These are phyloP conservation scores for Cyamopsis tetragonoloba DNA, from an alignment of 306 rosid genomes.

Conservation along the genomic window DNA sequence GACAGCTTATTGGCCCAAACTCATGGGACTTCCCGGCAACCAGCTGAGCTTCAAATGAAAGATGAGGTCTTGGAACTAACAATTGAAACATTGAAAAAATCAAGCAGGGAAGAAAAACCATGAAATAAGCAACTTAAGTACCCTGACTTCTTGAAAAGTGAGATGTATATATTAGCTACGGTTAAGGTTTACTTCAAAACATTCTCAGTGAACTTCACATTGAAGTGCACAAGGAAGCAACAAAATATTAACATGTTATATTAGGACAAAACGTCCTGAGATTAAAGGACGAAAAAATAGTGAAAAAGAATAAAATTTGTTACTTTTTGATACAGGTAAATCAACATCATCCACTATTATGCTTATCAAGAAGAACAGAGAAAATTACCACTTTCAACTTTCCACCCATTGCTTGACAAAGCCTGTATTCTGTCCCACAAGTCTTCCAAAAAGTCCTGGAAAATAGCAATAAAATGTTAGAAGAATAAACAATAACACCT, in stretches of 20 bases:
- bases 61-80: constrained; percentile 93
- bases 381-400: constrained; percentile 90
- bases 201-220: neutral
- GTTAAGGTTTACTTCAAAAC: neutral
- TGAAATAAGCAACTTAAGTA: neutral
- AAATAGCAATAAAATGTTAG: neutral
- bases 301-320: neutral
- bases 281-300: neutral
- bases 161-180: neutral
- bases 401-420: constrained; percentile 77
- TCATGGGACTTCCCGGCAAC: constrained; percentile 90
- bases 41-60: constrained; percentile 94
- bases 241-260: neutral
- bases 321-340: neutral
- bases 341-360: neutral
- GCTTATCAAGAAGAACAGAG: constrained; percentile 8
- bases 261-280: neutral
- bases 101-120: constrained; percentile 21
- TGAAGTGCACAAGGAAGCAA: neutral
- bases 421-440: constrained; percentile 76
- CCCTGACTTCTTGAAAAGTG: neutral
- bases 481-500: neutral
- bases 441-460: constrained; percentile 95
- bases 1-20: constrained; percentile 73
- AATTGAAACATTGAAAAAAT: constrained; percentile 29